Conservation (phyloP, 495 filamentous ascomycete species). For the Pseudoneurospora amorphoporcata region DNA sequence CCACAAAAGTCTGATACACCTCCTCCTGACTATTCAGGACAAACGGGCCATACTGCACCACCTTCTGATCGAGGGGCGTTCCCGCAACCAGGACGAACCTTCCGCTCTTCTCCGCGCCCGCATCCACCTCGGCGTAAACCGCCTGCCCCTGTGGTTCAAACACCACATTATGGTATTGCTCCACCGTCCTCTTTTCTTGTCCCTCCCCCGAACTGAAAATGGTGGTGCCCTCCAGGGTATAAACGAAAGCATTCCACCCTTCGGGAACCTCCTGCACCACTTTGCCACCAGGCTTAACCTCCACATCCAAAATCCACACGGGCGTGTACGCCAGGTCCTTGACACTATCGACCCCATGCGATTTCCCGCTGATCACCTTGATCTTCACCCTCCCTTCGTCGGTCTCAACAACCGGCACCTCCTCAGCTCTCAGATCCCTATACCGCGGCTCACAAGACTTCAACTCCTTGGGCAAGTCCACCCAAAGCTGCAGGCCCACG, state of each 20-base stretch:
- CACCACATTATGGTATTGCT: slow-evolving; percentile 78
- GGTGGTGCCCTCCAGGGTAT: slow-evolving; percentile 61
- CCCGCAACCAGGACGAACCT: slow-evolving; percentile 78
- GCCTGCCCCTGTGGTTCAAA: slow-evolving; percentile 74
- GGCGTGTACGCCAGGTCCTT: slow-evolving; percentile 90
- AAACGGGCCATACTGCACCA: slow-evolving; percentile 95
- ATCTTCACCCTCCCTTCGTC: slow-evolving; percentile 66
- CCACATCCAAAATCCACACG: slow-evolving; percentile 84
- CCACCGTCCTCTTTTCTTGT: slow-evolving; percentile 46
- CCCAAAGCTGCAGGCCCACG: slow-evolving; percentile 90
- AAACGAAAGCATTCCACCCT: slow-evolving; percentile 89
- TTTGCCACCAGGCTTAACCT: slow-evolving; percentile 67
- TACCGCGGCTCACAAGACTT: slow-evolving; percentile 90
- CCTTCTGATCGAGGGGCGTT: slow-evolving; percentile 76
- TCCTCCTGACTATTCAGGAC: slow-evolving; percentile 75
- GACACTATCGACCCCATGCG: slow-evolving; percentile 73
- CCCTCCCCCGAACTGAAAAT: slow-evolving; percentile 46
- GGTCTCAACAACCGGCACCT: slow-evolving; percentile 61
- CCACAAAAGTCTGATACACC: slow-evolving; percentile 81
- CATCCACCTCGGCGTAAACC: slow-evolving; percentile 57
- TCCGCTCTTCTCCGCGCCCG: slow-evolving; percentile 52
- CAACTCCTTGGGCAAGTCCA: slow-evolving; percentile 71
- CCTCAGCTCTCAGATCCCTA: slow-evolving; percentile 63
- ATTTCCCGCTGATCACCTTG: slow-evolving; percentile 83
- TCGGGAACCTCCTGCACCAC: slow-evolving; percentile 62